phyloP scores from a whole-genome alignment of 805 yeast genomes.

The Lipomyces yamadae region DNA sequence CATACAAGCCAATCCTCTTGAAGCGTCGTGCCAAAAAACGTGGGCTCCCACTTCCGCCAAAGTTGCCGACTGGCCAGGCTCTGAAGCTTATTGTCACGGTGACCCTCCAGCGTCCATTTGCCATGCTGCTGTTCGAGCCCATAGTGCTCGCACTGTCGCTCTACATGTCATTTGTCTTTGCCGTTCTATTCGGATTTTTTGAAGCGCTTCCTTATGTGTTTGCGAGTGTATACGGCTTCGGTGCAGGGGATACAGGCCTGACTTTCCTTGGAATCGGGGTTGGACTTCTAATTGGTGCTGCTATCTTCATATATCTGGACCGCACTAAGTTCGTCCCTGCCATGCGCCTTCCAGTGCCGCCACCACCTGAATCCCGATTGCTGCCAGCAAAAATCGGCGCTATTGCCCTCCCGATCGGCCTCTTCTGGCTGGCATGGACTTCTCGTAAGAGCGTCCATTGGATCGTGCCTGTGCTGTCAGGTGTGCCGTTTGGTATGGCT shows the following conservation, averaged over 20 bases:
- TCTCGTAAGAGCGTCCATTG: slow-evolving; percentile 65
- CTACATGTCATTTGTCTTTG: slow-evolving; percentile 59
- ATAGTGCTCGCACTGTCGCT: slow-evolving; percentile 63
- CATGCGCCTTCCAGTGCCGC: slow-evolving; percentile 8
- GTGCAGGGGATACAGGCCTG: slow-evolving; percentile 57
- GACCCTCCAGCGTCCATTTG: slow-evolving; percentile 64
- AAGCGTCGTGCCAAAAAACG: slow-evolving; percentile 63
- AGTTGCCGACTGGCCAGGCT: slow-evolving; percentile 44
- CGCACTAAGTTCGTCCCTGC: slow-evolving; percentile 21
- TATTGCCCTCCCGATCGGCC: slow-evolving; percentile 63
- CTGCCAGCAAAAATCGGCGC: slow-evolving; percentile 60
- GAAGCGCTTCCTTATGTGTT: slow-evolving; percentile 62
- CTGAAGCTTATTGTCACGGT: slow-evolving; percentile 54
- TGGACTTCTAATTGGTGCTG: slow-evolving; percentile 50
- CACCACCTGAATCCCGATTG: slow-evolving; percentile 52
- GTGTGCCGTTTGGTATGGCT: slow-evolving; percentile 79
- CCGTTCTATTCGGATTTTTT: slow-evolving; percentile 60
- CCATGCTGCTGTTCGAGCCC: slow-evolving; percentile 75
- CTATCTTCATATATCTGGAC: slow-evolving; percentile 31
- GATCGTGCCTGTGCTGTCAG: slow-evolving; percentile 70
- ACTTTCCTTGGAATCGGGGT: slow-evolving; percentile 67
- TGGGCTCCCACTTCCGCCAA: slow-evolving; percentile 48
- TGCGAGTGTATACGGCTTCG: slow-evolving; percentile 52
- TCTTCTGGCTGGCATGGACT: slow-evolving; percentile 87
- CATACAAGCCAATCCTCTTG: slow-evolving; percentile 72